phyloP scores from a whole-genome alignment of 345 rosid genomes.

The Citrus sp. region DNA sequence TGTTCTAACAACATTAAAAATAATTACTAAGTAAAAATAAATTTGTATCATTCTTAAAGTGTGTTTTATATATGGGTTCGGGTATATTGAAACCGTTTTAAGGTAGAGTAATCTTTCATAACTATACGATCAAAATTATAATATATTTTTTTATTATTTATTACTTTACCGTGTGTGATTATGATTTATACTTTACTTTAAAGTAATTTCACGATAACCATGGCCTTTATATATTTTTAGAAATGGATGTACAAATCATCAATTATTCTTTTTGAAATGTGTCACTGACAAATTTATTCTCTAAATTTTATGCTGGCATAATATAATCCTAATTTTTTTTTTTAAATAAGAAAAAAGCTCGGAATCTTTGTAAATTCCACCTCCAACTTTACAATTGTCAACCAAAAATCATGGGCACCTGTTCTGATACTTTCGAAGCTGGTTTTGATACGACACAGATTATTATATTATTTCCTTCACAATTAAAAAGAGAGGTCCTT shows the following conservation, averaged over 20 bases:
- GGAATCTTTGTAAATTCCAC: neutral
- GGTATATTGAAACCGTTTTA: rapidly evolving
- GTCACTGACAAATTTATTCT: too few species aligned
- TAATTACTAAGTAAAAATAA: too few species aligned
- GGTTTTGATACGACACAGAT: neutral
- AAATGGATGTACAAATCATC: too few species aligned
- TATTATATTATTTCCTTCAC: neutral
- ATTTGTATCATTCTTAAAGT: too few species aligned
- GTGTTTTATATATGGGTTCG: rapidly evolving
- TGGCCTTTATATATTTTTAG: too few species aligned
- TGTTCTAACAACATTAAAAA: too few species aligned
- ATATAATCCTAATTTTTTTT: too few species aligned
- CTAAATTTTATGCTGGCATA: neutral
- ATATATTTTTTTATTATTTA: too few species aligned
- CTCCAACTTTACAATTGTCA: neutral
- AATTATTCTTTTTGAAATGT: too few species aligned
- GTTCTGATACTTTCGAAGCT: neutral
- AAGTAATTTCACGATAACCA: too few species aligned
- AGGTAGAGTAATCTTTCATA: rapidly evolving
- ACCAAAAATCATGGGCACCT: neutral
- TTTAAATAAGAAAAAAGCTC: neutral
- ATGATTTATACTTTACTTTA: too few species aligned
- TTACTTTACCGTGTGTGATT: rapidly evolving
- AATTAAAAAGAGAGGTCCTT: neutral
- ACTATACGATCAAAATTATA: too few species aligned